Conservation (phyloP, 495 filamentous ascomycete genomes). For the Penicillium egyptiacum region DNA sequence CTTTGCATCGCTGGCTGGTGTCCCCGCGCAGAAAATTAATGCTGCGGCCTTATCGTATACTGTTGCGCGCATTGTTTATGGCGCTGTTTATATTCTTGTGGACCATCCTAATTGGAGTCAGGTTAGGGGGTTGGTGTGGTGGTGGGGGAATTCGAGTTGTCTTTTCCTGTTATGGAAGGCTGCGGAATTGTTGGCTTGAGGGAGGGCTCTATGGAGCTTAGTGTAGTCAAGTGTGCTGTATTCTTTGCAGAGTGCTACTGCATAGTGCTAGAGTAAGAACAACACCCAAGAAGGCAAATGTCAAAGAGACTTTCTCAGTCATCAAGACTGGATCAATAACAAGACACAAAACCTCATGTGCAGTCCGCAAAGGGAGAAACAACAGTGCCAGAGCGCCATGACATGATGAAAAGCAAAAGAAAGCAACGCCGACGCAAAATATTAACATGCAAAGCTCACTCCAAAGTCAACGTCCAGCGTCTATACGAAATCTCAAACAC, state of each 20-base stretch:
- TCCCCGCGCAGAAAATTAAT: conserved; percentile 23
- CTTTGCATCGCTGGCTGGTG: conserved; percentile 27
- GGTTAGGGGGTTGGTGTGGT: conserved; percentile 27
- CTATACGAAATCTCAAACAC: conserved; percentile 8
- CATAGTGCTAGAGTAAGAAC: background rate
- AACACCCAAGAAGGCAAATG: background rate
- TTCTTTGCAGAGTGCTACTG: conserved; percentile 7
- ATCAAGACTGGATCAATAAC: conserved; percentile 1
- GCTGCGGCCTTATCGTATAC: conserved; percentile 29
- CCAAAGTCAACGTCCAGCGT: conserved; percentile 18
- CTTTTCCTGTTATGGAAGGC: conserved; percentile 27
- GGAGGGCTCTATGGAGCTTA: too few relatives aligned
- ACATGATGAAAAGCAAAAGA: background rate
- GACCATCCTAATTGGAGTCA: conserved; percentile 20
- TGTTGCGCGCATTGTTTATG: conserved; percentile 24
- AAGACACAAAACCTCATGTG: conserved; percentile 2
- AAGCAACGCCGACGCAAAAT: conserved; percentile 3
- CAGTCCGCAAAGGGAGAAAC: conserved; percentile 1
- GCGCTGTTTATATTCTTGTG: conserved; percentile 26
- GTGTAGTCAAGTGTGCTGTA: background rate
- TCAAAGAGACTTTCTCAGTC: background rate
- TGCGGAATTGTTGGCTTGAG: conserved; percentile 1
- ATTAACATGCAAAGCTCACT: background rate
- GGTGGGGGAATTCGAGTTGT: conserved; percentile 35
- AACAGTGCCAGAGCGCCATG: background rate